These are phyloP conservation scores for Marchantia paleacea DNA, from an alignment of 225 moss, liverwort and hornwort genomes.

Conservation along the genomic window DNA sequence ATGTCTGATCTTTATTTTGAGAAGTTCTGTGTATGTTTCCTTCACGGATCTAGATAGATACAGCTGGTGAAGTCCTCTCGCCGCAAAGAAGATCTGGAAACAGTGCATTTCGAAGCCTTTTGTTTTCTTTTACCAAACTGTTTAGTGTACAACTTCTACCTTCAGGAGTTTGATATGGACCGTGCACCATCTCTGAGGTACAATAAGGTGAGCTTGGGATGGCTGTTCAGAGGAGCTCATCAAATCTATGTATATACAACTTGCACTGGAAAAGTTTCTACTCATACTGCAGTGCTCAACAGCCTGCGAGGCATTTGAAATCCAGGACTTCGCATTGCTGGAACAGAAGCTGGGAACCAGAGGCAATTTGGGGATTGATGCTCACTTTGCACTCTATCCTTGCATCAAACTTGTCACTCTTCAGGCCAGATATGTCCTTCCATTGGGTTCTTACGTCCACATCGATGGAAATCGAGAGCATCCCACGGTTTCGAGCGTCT, in stretches of 20 bases:
- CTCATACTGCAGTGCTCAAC: constrained; percentile 1
- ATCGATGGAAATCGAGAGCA: neutral
- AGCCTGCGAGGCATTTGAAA: neutral
- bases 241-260: too few relatives aligned
- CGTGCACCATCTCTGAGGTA: neutral
- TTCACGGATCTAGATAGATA: neutral
- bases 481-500: neutral
- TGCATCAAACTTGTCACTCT: constrained; percentile 9
- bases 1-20: neutral
- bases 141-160: neutral
- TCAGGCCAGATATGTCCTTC: constrained; percentile 18
- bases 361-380: neutral
- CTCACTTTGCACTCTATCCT: neutral
- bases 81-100: neutral
- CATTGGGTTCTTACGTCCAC: neutral
- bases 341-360: neutral
- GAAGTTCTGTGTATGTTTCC: neutral
- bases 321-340: constrained; percentile 6
- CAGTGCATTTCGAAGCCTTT: neutral
- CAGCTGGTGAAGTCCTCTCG: neutral
- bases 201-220: neutral
- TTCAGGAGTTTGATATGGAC: neutral
- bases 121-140: neutral
- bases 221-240: too few relatives aligned
- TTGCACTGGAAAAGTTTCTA: neutral